These are phyloP conservation scores for Ascochyta pisi DNA, from an alignment of 2,329 filamentous ascomycete species.

Conservation along the genomic window DNA sequence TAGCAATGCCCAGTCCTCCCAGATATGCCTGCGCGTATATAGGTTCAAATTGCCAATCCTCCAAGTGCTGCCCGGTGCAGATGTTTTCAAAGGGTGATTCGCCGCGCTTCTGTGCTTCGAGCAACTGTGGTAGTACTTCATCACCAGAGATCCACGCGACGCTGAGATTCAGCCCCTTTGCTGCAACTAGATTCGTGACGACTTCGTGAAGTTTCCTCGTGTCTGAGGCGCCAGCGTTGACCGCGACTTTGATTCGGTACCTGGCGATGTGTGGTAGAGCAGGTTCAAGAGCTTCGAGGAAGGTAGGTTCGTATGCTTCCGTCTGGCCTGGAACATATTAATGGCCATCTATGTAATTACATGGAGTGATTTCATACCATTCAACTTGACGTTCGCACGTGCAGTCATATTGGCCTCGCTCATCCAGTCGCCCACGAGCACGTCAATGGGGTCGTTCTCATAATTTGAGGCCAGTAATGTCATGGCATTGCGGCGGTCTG, in stretches of 20 bases:
- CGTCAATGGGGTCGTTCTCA: constrained; percentile 39
- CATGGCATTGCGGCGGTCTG: constrained; percentile 45
- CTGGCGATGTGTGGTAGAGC: constrained; percentile 45
- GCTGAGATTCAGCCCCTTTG: constrained; percentile 33
- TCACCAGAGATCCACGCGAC: constrained; percentile 56
- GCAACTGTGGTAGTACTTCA: constrained; percentile 45
- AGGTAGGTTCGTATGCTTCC: constrained; percentile 60
- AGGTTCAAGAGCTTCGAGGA: constrained; percentile 58
- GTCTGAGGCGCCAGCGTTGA: constrained; percentile 45
- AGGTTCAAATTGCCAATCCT: constrained; percentile 45
- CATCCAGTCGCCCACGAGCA: constrained; percentile 45
- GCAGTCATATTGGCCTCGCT: constrained; percentile 43
- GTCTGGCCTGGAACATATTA: constrained; percentile 24
- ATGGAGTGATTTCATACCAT: constrained; percentile 15
- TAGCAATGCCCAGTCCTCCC: constrained; percentile 53
- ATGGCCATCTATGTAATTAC: neutral
- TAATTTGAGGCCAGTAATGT: constrained; percentile 36
- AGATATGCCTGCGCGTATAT: constrained; percentile 52
- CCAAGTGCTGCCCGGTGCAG: constrained; percentile 49
- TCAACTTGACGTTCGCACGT: constrained; percentile 31
- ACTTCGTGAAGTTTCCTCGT: constrained; percentile 36
- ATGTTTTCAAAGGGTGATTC: constrained; percentile 43
- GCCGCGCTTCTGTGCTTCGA: constrained; percentile 48
- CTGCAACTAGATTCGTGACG: constrained; percentile 34
- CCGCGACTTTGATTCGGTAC: constrained; percentile 43